Evolutionary conservation across 495 filamentous ascomycete species (phyloP), one percentile per base, ranked within the genome.

Genomic region (Aspergillus diversus): DNA sequence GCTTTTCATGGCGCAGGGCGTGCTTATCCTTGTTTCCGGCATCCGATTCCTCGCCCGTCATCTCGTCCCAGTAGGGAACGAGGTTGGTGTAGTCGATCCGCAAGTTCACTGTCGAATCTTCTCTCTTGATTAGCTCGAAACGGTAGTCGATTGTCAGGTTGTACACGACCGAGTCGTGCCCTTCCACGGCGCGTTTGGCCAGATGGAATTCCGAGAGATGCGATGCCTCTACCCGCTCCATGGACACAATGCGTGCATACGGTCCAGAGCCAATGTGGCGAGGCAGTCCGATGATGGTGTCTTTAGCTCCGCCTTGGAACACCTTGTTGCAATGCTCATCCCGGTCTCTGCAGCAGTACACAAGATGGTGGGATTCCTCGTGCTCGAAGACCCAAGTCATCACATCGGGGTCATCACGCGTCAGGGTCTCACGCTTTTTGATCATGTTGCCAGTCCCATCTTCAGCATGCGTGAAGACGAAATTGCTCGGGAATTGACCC

Each of bases 271-370:
- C 59, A 39, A 55, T 33, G 31, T 61, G 59, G 48, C 31, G 35
- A 7, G 73, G 73, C 5, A 75, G 68, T 13, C 35, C 54, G 54
- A 75, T 74, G 54, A 75, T 74, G 11, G 73, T 75, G 56, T 75
- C 73, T 53, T 63, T 51, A 15, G 66, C 73, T 11, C 73, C 73
- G 9, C 60, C 59, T 11, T 60, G 8, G 56, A 66, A 75, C 0
- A 74, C 48, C 43, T 70, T 54, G 5, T 60, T 8, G 56, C 73
- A 75, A 17, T 64, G n/a, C 11, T 52, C 31, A 7, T 57, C 55
- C 31, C 13, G 21, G 37, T 37, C 55, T 37, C 15, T 57, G 7
- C 39, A 5, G 8, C 69, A 73, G 17, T 66, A 60, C 9, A 34
- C 33, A 9, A 62, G 66, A 33, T 60, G 42, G 59, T 69, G 65